Conservation (phyloP, 257 asterid species). For the Handroanthus guayacan region DNA sequence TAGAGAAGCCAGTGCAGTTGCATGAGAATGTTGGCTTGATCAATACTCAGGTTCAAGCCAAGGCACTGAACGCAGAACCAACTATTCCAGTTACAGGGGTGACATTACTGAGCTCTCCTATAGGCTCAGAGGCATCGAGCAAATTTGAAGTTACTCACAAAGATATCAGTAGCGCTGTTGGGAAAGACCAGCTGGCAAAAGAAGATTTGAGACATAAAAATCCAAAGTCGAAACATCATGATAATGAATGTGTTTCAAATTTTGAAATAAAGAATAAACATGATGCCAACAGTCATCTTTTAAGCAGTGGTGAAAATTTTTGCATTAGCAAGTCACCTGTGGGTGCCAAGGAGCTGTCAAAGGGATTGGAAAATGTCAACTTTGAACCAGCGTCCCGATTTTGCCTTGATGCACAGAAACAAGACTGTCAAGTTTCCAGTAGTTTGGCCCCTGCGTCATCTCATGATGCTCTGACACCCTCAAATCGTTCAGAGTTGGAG, state of each 20-base stretch:
- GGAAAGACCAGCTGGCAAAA: conserved; percentile 35
- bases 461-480: conserved; percentile 35
- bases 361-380: conserved; percentile 44
- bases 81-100: conserved; percentile 41
- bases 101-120: conserved; percentile 40
- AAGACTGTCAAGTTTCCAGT: conserved; percentile 41
- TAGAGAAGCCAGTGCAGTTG: conserved; percentile 51
- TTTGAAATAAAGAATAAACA: conserved; percentile 37
- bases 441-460: conserved; percentile 43
- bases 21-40: conserved; percentile 45
- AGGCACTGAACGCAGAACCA: conserved; percentile 45
- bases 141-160: conserved; percentile 27
- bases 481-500: conserved; percentile 40
- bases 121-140: conserved; percentile 40
- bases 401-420: conserved; percentile 39
- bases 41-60: conserved; percentile 48
- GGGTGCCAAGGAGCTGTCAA: conserved; percentile 34
- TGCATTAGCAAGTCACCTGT: conserved; percentile 35
- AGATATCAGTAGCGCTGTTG: conserved; percentile 27
- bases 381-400: conserved; percentile 37
- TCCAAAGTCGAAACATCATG: conserved; percentile 38
- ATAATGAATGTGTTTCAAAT: conserved; percentile 34
- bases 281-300: conserved; percentile 30
- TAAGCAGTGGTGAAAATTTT: conserved; percentile 28
- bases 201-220: conserved; percentile 39